These are phyloP conservation scores for Calonectria pseudoreteaudii DNA, from an alignment of 2,329 filamentous ascomycete species.

Conservation along the genomic window DNA sequence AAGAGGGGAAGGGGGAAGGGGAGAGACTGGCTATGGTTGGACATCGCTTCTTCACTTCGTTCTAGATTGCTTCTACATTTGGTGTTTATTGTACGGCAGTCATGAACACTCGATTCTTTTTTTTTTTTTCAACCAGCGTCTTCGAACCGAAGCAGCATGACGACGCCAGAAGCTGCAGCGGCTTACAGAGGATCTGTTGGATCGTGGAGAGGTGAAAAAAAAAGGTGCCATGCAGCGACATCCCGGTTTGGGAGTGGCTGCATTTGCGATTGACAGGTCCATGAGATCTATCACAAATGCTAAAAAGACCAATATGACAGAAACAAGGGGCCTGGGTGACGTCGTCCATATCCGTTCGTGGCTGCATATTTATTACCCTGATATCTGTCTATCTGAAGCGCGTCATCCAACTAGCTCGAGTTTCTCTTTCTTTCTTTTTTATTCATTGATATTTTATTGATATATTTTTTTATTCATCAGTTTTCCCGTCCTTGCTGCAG, in stretches of 20 bases:
- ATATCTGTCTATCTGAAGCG: not conserved
- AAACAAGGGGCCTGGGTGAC: not conserved
- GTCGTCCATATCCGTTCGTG: not conserved
- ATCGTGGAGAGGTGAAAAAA: not conserved
- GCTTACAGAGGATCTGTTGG: not conserved
- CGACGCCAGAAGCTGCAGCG: no score
- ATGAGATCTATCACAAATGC: conserved; percentile 13
- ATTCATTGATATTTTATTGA: no score
- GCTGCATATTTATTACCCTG: conserved; percentile 1
- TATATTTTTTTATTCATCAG: no score
- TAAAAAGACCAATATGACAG: not conserved
- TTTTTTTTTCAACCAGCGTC: no score
- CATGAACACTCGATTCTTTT: not conserved
- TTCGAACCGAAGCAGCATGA: no score
- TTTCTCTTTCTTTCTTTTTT: not conserved
- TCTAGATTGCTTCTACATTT: no score
- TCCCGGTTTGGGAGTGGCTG: conserved; percentile 2
- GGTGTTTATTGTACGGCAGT: not conserved
- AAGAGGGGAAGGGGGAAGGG: no score
- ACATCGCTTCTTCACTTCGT: no score
- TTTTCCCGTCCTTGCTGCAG: not conserved
- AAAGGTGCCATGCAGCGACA: not conserved
- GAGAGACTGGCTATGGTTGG: no score
- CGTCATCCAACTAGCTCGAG: not conserved
- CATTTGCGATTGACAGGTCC: conserved; percentile 4